These are phyloP conservation scores for Umbilicaria muhlenbergii DNA, from an alignment of 495 filamentous ascomycete species.

Conservation along the genomic window DNA sequence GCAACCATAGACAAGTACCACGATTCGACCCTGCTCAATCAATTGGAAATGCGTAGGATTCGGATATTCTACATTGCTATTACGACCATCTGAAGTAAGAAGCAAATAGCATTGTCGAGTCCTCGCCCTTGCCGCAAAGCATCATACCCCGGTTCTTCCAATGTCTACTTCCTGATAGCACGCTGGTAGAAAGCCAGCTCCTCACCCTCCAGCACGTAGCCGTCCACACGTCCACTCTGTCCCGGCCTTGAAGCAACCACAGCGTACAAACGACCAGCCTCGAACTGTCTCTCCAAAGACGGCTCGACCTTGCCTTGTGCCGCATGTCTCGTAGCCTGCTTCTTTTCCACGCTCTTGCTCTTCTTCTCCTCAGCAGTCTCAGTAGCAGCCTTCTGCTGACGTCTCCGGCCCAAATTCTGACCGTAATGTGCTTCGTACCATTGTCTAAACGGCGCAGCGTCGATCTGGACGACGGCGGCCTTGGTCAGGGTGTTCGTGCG, in stretches of 20 bases:
- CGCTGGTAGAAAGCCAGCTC: conserved; percentile 99
- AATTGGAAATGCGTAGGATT: no score
- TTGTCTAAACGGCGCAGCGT: conserved; percentile 96
- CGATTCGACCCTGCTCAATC: no score
- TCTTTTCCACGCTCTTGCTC: conserved; percentile 84
- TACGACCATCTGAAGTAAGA: no score
- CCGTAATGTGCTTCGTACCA: conserved; percentile 99
- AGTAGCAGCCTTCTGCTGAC: conserved; percentile 61
- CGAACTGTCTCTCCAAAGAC: conserved; percentile 92
- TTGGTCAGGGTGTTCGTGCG: conserved; percentile 99
- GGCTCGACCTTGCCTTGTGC: conserved; percentile 81
- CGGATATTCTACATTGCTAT: no score
- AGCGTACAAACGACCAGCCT: conserved; percentile 91
- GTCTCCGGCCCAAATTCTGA: conserved; percentile 67
- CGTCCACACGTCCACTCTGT: conserved; percentile 90
- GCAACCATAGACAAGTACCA: no score
- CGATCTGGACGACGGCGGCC: conserved; percentile 94
- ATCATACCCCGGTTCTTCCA: not conserved
- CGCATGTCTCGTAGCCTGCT: conserved; percentile 76
- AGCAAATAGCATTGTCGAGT: no score
- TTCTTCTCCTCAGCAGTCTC: conserved; percentile 54
- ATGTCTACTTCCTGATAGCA: conserved; percentile 86
- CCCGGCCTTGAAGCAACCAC: conserved; percentile 83
- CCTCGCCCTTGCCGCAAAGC: not conserved
- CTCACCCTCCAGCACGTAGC: conserved; percentile 97